Base-by-base conservation (phyloP, 371 early-diverging fungal genomes). In the Mucor plumbeus region DNA sequence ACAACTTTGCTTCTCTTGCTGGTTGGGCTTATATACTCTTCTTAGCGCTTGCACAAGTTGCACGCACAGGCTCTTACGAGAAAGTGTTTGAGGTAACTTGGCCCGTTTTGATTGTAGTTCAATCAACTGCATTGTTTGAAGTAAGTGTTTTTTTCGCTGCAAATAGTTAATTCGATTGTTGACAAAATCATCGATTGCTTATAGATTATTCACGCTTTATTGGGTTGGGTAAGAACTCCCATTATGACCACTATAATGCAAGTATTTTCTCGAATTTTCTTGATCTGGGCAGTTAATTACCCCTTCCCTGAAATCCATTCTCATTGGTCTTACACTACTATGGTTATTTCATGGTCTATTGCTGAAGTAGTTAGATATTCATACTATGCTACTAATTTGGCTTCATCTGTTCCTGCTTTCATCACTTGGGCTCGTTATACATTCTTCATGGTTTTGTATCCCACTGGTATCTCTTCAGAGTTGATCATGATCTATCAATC, bases 401-500 rank as follows among this genome's bases (percentile, higher is more conserved):
- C 60, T 9, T 38, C 57, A 36, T 39, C 91, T 26, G 83, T 87
- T 7, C 86, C 90, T 9, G 73, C 71, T 7, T 69, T 72, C 59
- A 76, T 94, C 65, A 67, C 89, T 33, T 94, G 92, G 91, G 76
- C 76, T 15, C 67, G 95, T 65, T 97, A 96, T 81, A 90, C 91
- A 57, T 88, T 94, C 75, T 95, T 96, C 82, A 91, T 85, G 67
- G 82, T 95, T 31, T 85, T 97, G 38, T 97, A 97, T 79, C 97
- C 97, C n/a, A 61, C 91, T n/a, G 97, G 97, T 56, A 95, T 95
- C 33, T 80, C 86, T 33, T 90, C 91, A 53, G 97, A 97, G 82
- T 81, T 90, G 55, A 73, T 90, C 55, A 85, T 93, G 73, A 78
- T 92, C 67, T 90, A 87, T 69, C 78, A 85, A 50, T 83, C 94